Evolutionary conservation across 345 rosid species (phyloP).

Genomic region (Arabidopsis suecica): DNA sequence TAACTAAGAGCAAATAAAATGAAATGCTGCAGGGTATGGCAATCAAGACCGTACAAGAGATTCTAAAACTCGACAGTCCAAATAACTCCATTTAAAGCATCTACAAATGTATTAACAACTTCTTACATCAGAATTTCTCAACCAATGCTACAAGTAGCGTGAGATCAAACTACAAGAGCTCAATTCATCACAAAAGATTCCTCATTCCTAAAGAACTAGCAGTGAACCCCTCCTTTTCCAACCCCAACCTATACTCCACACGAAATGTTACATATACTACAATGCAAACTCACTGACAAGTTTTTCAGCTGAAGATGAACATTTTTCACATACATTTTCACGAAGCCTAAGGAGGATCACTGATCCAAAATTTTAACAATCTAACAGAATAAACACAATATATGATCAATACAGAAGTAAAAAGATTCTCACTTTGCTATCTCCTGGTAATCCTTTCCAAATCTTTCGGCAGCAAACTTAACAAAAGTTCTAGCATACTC

Average conservation of each 20-base stretch:
- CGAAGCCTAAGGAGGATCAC: not conserved
- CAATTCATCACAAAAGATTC: conserved; percentile 18
- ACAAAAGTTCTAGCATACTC: conserved; percentile 63
- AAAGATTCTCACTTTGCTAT: conserved; percentile 68
- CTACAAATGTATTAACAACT: not conserved
- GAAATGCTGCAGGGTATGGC: conserved; percentile 22
- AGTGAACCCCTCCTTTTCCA: not conserved
- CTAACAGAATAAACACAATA: not conserved
- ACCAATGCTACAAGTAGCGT: not conserved
- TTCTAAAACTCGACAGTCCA: not conserved
- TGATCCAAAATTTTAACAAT: conserved; percentile 8
- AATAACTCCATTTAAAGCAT: not conserved
- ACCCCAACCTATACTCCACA: not conserved
- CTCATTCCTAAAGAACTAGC: not conserved
- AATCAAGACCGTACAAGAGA: conserved; percentile 25
- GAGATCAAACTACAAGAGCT: conserved; percentile 1
- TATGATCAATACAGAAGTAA: conserved; percentile 3
- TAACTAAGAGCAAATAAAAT: not conserved
- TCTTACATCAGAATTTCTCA: not conserved
- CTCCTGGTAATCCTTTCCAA: conserved; percentile 74
- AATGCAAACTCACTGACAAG: conserved; percentile 13
- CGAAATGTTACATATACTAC: not conserved
- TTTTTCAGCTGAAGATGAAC: conserved; percentile 6
- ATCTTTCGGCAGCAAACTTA: conserved; percentile 60
- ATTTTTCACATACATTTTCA: not conserved